Evolutionary conservation across 2,329 filamentous ascomycete species (phyloP), one percentile per base, ranked within the genome.

Genomic region (Clathrospora elynae): DNA sequence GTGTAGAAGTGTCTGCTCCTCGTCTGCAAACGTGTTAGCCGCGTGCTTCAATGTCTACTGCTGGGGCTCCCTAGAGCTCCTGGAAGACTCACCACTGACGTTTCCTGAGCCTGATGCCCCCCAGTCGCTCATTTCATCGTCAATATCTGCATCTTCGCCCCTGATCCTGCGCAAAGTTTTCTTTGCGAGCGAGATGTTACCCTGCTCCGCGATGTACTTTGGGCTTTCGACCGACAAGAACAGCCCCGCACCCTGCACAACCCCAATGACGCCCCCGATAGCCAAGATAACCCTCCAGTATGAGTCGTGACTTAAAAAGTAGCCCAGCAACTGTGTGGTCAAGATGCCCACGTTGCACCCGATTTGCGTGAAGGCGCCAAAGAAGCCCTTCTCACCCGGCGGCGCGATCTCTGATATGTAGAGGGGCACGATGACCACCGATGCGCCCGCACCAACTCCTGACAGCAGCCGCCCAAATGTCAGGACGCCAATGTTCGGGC

Each of bases 371-470:
- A 95, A 86, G 23, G 78, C 76, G 8, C 83, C 83, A 58, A 96
- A 97, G 51, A 95, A 83, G 4, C 90, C 91, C 40, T 85, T 82
- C 53, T 86, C 81, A 11, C 64, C 66, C 1, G 71, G 71, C 25
- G 92, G 93, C 0, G 91, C 86, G 17, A 96, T 81, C 71, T 99
- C 93, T 31, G 90, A 91, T 57, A 99, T 90, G 75, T 95, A 99
- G 13, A 99, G 82, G 0, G 93, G 93, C 2, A 95, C 90, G 23
- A 96, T 88, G 13, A 99, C 93, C 2, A 93, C 92, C 1, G 90
- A 83, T 2, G 90, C 89, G 14, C 93, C 93, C 5, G 90, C 90
- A 5, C 88, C 91, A 2, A 95, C 67, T 8, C 93, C 93, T 6
- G 88, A 86, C 10, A 97, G 66, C 14, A 96, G 75, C 14, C 93